Evolutionary conservation across 2,329 filamentous ascomycete species (phyloP).

Genomic region (Pseudocercospora pini-densiflorae): DNA sequence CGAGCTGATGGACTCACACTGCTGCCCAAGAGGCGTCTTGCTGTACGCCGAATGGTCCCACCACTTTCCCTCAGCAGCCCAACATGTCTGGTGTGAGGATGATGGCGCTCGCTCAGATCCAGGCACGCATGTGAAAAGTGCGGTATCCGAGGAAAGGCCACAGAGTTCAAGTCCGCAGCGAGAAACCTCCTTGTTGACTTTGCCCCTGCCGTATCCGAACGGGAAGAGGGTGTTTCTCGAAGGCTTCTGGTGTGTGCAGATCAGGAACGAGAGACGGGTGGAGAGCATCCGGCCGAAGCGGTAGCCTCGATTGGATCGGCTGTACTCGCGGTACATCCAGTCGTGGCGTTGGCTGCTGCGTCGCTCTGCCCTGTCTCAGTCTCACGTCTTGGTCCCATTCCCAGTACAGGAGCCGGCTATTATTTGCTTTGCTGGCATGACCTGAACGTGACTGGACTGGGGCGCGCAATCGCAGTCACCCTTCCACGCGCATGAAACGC

Average conservation of each 20-base stretch:
- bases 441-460: background rate
- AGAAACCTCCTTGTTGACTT: background rate
- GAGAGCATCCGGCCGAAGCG: background rate
- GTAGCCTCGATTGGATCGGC: background rate
- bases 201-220: background rate
- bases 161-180: no score
- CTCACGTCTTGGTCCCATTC: background rate
- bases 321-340: background rate
- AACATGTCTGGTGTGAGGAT: background rate
- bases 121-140: background rate
- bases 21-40: background rate
- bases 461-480: background rate
- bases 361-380: background rate
- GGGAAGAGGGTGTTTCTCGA: background rate
- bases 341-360: background rate
- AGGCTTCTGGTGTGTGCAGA: background rate
- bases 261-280: background rate
- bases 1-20: background rate
- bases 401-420: background rate
- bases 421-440: background rate
- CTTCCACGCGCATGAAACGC: conserved; percentile 10
- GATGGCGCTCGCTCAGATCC: background rate
- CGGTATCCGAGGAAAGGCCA: background rate
- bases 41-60: background rate
- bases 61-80: background rate